Evolutionary conservation across 257 asterid genomes (phyloP).

Genomic region (Fraxinus quadrangulata): DNA sequence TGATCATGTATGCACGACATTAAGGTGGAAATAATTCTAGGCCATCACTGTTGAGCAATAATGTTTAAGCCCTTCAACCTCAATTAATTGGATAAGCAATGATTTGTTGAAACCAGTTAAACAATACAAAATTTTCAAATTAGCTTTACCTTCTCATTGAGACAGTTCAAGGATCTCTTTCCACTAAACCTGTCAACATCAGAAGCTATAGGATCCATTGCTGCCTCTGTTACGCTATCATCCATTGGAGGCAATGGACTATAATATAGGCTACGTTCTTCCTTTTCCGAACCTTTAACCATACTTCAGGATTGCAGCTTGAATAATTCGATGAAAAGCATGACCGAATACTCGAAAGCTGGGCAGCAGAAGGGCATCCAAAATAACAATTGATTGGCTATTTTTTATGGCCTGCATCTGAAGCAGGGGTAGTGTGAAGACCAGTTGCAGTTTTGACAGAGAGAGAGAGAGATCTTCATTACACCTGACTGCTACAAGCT

Average conservation of each 20-base stretch:
- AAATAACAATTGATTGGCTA: too few relatives aligned
- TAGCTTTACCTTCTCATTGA: conserved; percentile 40
- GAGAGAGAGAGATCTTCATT: too few relatives aligned
- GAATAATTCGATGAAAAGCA: too few relatives aligned
- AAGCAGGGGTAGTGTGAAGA: too few relatives aligned
- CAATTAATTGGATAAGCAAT: conserved; percentile 14
- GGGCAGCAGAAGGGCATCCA: too few relatives aligned
- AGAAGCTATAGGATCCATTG: conserved; percentile 35
- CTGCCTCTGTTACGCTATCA: conserved; percentile 29
- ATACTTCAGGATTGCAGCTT: too few relatives aligned
- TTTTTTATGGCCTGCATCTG: too few relatives aligned
- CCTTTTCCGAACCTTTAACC: conserved; percentile 33
- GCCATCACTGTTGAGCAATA: conserved; percentile 1
- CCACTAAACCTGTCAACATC: background rate
- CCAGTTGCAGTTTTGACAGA: too few relatives aligned
- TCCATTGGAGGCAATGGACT: conserved; percentile 19
- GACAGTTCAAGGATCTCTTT: conserved; percentile 26
- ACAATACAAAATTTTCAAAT: conserved; percentile 12
- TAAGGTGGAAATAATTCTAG: background rate
- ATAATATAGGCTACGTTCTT: conserved; percentile 18
- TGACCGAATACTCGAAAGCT: too few relatives aligned
- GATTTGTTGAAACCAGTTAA: conserved; percentile 21
- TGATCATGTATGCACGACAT: background rate
- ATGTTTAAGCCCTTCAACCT: conserved; percentile 23
- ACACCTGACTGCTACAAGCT: too few relatives aligned